Percentiles rank a stretch among this genome's conserved stretches.
These are phyloP conservation scores for Lepidopterella palustris DNA, from an alignment of 495 filamentous ascomycete species.

Conservation along the genomic window DNA sequence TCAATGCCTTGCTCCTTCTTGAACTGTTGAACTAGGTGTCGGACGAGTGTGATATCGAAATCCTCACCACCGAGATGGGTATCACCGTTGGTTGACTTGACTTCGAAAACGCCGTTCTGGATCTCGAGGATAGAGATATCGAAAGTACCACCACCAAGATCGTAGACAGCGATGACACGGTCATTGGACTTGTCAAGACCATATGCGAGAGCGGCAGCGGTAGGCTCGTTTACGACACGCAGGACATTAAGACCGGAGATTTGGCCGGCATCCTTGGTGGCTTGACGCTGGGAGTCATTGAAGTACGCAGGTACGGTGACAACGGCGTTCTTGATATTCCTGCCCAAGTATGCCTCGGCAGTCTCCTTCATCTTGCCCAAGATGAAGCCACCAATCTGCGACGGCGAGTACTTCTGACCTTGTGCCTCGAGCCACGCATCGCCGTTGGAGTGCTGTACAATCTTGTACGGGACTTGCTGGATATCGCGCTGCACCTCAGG, in stretches of 20 bases:
- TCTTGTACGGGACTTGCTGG: slow-evolving; percentile 98
- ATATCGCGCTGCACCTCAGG: slow-evolving; percentile 95
- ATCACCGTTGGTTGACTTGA: slow-evolving; percentile 98
- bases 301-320: slow-evolving; percentile 97
- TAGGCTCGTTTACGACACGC: slow-evolving; percentile 95
- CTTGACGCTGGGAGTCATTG: slow-evolving; percentile 96
- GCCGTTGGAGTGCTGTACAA: slow-evolving; percentile 95
- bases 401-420: slow-evolving; percentile 95
- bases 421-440: slow-evolving; percentile 97
- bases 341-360: slow-evolving; percentile 83
- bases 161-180: slow-evolving; percentile 89
- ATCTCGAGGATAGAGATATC: slow-evolving; percentile 98
- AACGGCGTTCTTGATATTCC: slow-evolving; percentile 86
- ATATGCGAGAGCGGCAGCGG: slow-evolving; percentile 89
- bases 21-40: slow-evolving; percentile 90
- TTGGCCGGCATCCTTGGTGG: slow-evolving; percentile 95
- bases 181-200: slow-evolving; percentile 91
- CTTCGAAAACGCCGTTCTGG: slow-evolving; percentile 96
- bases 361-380: slow-evolving; percentile 99
- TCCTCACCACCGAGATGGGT: slow-evolving; percentile 97
- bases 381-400: slow-evolving; percentile 95
- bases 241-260: slow-evolving; percentile 93
- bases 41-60: slow-evolving; percentile 94
- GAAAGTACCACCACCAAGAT: slow-evolving; percentile 97
- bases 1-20: slow-evolving; percentile 94